These are phyloP conservation scores for Schizochytrium sp. DNA, from an alignment of 108 stramenopile genomes.

Conservation along the genomic window DNA sequence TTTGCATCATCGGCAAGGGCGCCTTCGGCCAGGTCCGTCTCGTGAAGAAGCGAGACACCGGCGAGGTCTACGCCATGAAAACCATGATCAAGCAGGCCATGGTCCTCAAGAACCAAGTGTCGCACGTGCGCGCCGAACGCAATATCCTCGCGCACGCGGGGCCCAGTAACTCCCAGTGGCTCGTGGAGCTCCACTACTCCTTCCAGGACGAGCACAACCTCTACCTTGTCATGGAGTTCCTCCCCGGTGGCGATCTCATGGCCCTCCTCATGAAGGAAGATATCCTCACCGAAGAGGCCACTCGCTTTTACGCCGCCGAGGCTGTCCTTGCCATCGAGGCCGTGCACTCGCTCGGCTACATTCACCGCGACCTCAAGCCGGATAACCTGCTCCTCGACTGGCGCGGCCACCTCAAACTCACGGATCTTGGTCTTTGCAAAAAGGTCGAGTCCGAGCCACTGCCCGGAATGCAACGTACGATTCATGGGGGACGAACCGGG, in stretches of 20 bases:
- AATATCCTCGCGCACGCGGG: constrained; percentile 72
- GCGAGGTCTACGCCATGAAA: constrained; percentile 87
- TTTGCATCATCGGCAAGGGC: constrained; percentile 83
- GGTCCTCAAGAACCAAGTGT: constrained; percentile 98
- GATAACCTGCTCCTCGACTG: constrained; percentile 98
- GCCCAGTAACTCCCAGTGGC: constrained; percentile 71
- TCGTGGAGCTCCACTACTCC: constrained; percentile 83
- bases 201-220: constrained; percentile 86
- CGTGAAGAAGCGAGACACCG: constrained; percentile 41
- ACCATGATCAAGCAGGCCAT: constrained; percentile 99
- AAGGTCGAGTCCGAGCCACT: constrained; percentile 55
- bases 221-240: constrained; percentile 97
- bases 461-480: not conserved
- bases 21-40: constrained; percentile 67
- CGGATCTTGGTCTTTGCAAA: constrained; percentile 96
- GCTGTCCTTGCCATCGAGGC: constrained; percentile 89
- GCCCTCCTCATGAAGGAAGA: constrained; percentile 69
- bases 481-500: not conserved
- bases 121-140: constrained; percentile 95
- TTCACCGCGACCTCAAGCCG: constrained; percentile 95
- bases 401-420: constrained; percentile 94
- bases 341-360: constrained; percentile 21
- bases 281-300: constrained; percentile 67
- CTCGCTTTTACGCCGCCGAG: constrained; percentile 92
- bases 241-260: constrained; percentile 99